Evolutionary conservation across 2,329 filamentous ascomycete genomes (phyloP).

Genomic region (Penicillium rolfsii): DNA sequence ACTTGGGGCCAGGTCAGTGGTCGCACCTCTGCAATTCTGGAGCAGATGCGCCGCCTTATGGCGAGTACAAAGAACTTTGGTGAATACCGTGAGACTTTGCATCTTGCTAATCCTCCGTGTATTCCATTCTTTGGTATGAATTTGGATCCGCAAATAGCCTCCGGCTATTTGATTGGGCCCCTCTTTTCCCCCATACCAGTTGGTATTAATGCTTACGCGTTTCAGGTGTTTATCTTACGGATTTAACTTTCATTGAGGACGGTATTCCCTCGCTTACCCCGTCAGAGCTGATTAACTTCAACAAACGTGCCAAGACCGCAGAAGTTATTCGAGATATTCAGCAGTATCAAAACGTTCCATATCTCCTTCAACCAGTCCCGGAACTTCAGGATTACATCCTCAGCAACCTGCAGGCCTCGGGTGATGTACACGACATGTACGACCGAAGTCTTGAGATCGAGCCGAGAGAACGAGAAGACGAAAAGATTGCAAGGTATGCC

Average conservation of each 20-base stretch:
- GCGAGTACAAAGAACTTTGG: slow-evolving; percentile 97
- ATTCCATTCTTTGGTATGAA: slow-evolving; percentile 92
- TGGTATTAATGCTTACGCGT: slow-evolving; percentile 12
- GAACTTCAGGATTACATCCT: slow-evolving; percentile 97
- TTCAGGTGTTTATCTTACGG: slow-evolving; percentile 89
- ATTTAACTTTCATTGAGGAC: slow-evolving; percentile 97
- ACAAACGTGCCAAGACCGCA: slow-evolving; percentile 95
- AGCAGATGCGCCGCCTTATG: slow-evolving; percentile 93
- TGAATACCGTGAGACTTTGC: slow-evolving; percentile 90
- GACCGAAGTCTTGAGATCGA: slow-evolving; percentile 93
- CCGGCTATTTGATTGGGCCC: background rate
- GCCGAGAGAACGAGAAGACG: slow-evolving; percentile 93
- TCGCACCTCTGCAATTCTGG: slow-evolving; percentile 76
- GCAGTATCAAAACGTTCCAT: slow-evolving; percentile 98
- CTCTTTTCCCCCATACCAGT: background rate
- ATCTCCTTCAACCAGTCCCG: slow-evolving; percentile 81
- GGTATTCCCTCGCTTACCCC: slow-evolving; percentile 97
- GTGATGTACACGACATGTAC: slow-evolving; percentile 99
- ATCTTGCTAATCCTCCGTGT: slow-evolving; percentile 91
- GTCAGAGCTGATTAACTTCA: slow-evolving; percentile 96
- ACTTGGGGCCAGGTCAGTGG: slow-evolving; percentile 95
- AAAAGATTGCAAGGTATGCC: slow-evolving; percentile 96
- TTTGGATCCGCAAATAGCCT: background rate
- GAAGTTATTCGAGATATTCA: slow-evolving; percentile 98
- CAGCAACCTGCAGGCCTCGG: slow-evolving; percentile 91